Percentiles rank a stretch among this genome's conserved stretches.
Conservation (phyloP, 257 asterid species). For the Solanum piurae region DNA sequence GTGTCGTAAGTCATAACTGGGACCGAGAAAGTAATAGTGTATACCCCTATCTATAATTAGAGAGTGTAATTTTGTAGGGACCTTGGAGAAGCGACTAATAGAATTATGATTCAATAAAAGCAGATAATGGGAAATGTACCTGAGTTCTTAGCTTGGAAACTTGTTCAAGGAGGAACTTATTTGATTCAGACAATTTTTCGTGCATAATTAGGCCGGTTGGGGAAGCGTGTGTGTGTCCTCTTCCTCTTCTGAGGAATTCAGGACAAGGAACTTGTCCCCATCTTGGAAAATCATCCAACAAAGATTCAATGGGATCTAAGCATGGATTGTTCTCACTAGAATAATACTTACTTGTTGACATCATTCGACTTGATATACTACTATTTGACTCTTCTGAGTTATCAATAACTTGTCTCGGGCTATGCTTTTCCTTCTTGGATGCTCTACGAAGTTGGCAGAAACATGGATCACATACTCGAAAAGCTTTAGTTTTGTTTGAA, state of each 20-base stretch:
- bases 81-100: not conserved
- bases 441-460: constrained; percentile 20
- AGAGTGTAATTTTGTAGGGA: not conserved
- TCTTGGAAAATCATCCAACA: constrained; percentile 14
- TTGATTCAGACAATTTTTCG: constrained; percentile 5
- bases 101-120: not conserved
- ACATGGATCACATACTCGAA: constrained; percentile 38
- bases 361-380: constrained; percentile 12
- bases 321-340: constrained; percentile 4
- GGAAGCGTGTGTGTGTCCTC: not conserved
- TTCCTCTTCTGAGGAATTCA: constrained; percentile 11
- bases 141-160: constrained; percentile 21
- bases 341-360: constrained; percentile 5
- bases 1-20: too few species aligned
- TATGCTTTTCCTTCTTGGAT: constrained; percentile 2
- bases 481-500: constrained; percentile 21
- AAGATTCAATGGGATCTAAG: constrained; percentile 1
- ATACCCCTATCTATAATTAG: too few species aligned
- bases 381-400: constrained; percentile 6
- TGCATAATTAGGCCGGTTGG: not conserved
- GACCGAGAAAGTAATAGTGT: too few species aligned
- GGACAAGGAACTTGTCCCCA: constrained; percentile 44
- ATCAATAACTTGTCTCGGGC: constrained; percentile 16
- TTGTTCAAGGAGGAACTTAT: constrained; percentile 18
- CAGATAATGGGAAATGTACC: constrained; percentile 13